Conservation (phyloP, 225 moss, liverwort and hornwort species). For the Antitrichia curtipendula region DNA sequence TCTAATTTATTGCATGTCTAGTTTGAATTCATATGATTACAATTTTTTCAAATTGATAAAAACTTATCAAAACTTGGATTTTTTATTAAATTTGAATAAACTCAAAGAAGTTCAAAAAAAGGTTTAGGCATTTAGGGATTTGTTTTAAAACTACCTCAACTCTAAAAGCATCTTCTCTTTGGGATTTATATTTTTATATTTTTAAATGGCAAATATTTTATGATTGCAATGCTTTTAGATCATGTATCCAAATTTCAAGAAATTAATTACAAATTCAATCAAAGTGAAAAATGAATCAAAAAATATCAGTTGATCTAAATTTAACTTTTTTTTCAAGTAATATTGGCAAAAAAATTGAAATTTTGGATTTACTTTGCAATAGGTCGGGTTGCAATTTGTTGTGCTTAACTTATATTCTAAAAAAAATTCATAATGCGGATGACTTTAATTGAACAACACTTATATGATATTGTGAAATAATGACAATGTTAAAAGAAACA, state of each 20-base stretch:
- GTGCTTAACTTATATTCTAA: no score
- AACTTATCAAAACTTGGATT: neutral
- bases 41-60: neutral
- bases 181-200: neutral
- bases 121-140: neutral
- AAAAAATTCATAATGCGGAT: no score
- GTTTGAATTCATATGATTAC: neutral
- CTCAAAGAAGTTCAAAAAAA: no score
- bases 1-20: accelerated
- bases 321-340: neutral
- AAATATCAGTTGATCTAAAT: neutral
- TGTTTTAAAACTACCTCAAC: neutral
- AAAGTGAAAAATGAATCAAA: neutral
- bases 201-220: neutral
- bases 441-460: no score
- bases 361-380: no score
- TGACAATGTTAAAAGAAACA: no score
- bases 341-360: neutral
- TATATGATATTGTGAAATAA: no score
- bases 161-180: neutral
- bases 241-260: neutral
- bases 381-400: no score
- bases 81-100: neutral
- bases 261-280: neutral
- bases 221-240: neutral